A percentile compares a stretch with the other conserved stretches of the same genome.
Evolutionary conservation across 2,329 filamentous ascomycete species (phyloP).

Genomic region (Colletotrichum echinochloae): DNA sequence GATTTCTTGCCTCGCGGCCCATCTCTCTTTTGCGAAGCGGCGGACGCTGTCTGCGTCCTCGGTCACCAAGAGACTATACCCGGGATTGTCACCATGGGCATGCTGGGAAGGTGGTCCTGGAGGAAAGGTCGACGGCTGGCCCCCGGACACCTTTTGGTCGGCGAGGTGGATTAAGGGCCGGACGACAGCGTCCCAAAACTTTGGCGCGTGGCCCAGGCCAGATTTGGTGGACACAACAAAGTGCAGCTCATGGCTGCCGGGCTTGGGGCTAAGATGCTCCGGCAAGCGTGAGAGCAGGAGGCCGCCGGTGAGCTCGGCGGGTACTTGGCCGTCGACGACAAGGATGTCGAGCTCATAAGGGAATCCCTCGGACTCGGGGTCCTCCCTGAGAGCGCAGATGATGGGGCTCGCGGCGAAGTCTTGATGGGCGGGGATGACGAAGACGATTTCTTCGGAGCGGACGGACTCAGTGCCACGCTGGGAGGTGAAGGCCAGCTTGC

Average conservation of each 20-base stretch:
- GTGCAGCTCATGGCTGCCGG: slow-evolving; percentile 56
- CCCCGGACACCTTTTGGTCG: slow-evolving; percentile 30
- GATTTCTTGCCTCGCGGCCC: slow-evolving; percentile 48
- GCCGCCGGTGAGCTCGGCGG: slow-evolving; percentile 51
- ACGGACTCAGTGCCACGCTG: slow-evolving; percentile 29
- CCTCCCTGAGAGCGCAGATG: slow-evolving; percentile 55
- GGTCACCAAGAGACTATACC: slow-evolving; percentile 71
- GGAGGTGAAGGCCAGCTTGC: slow-evolving; percentile 33
- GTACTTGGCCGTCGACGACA: slow-evolving; percentile 48
- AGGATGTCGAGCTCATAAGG: slow-evolving; percentile 49
- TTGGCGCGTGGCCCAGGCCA: slow-evolving; percentile 68
- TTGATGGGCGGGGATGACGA: slow-evolving; percentile 37
- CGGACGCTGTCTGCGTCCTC: slow-evolving; percentile 71
- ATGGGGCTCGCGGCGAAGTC: slow-evolving; percentile 40
- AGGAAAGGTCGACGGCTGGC: slow-evolving; percentile 12
- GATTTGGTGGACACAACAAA: slow-evolving; percentile 77
- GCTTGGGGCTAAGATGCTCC: slow-evolving; percentile 47
- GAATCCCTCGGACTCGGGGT: slow-evolving; percentile 43
- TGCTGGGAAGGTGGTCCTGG: slow-evolving; percentile 9
- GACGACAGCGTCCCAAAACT: slow-evolving; percentile 68
- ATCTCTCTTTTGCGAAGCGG: slow-evolving; percentile 65
- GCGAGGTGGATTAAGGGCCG: slow-evolving; percentile 65
- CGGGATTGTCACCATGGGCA: slow-evolving; percentile 35
- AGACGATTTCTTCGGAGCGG: slow-evolving; percentile 44
- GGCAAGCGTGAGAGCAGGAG: slow-evolving; percentile 56